A percentile compares a stretch with the other conserved stretches of the same genome.
phyloP scores from a whole-genome alignment of 192 early-diverging fungal species.

The Powellomyces hirtus region DNA sequence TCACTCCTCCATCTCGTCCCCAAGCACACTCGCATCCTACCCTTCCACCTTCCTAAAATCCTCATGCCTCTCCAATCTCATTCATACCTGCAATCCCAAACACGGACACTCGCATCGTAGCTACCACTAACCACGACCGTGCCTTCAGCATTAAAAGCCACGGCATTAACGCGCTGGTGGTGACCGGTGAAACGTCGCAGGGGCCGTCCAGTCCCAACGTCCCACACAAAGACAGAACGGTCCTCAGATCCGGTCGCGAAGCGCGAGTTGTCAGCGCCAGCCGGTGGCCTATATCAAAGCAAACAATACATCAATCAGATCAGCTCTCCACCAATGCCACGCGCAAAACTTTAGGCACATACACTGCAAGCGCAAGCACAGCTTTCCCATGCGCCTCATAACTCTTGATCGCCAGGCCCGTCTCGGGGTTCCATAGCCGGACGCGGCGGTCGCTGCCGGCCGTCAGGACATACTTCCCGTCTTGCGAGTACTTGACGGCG shows the following conservation, averaged over 20 bases:
- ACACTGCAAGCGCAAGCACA: slow-evolving; percentile 70
- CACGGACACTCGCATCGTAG: slow-evolving; percentile 70
- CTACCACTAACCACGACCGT: slow-evolving; percentile 79
- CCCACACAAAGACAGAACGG: slow-evolving; percentile 82
- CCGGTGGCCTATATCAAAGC: slow-evolving; percentile 7
- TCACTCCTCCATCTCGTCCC: too few species aligned
- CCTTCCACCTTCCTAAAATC: background rate
- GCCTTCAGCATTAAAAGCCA: slow-evolving; percentile 75
- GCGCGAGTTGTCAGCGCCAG: slow-evolving; percentile 40
- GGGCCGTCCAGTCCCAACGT: slow-evolving; percentile 70
- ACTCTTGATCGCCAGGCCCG: slow-evolving; percentile 68
- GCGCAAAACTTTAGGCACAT: slow-evolving; percentile 25
- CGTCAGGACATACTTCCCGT: slow-evolving; percentile 80
- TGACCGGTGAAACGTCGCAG: slow-evolving; percentile 79
- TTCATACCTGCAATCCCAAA: slow-evolving; percentile 75
- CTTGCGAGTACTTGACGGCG: slow-evolving; percentile 60
- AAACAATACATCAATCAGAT: too few species aligned
- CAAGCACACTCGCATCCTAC: too few species aligned
- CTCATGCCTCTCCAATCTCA: too few species aligned
- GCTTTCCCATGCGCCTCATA: slow-evolving; percentile 87
- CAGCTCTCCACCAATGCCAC: background rate
- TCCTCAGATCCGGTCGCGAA: slow-evolving; percentile 84
- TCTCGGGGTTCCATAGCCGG: slow-evolving; percentile 52
- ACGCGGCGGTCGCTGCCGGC: slow-evolving; percentile 75
- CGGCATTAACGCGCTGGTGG: slow-evolving; percentile 77